phyloP scores from a whole-genome alignment of 441 rosid genomes.

The Euphorbia schlechtendalii region DNA sequence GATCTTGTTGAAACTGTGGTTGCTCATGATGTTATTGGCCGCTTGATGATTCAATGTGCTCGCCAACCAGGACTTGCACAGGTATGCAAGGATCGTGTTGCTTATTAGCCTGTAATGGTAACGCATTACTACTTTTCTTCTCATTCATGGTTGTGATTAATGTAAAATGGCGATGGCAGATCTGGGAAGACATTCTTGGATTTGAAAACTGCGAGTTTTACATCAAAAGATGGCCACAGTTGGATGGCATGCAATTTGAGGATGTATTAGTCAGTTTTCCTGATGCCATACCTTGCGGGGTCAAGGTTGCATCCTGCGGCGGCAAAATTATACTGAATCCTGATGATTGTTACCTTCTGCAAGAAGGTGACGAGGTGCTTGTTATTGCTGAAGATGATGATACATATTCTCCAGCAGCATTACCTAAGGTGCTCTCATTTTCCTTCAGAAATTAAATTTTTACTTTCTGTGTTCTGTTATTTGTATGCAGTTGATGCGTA shows the following conservation, averaged over 20 bases:
- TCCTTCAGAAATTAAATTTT: conserved; percentile 17
- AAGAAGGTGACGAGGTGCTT: conserved; percentile 73
- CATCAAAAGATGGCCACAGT: conserved; percentile 59
- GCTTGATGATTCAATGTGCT: conserved; percentile 81
- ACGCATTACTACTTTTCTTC: background rate
- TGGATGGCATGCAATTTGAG: conserved; percentile 61
- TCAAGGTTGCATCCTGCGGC: conserved; percentile 64
- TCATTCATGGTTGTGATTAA: conserved; percentile 2
- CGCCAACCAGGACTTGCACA: conserved; percentile 75
- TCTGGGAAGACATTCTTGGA: conserved; percentile 80
- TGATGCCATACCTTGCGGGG: conserved; percentile 74
- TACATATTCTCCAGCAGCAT: conserved; percentile 50
- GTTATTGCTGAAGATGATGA: conserved; percentile 84
- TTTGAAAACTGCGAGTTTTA: conserved; percentile 76
- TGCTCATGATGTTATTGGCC: conserved; percentile 77
- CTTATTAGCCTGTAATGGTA: conserved; percentile 6
- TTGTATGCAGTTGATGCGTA: background rate
- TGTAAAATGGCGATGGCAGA: conserved; percentile 34
- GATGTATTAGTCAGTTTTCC: conserved; percentile 71
- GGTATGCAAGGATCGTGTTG: conserved; percentile 30
- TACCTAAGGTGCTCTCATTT: conserved; percentile 61
- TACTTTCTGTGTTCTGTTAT: background rate
- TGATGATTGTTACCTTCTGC: conserved; percentile 53
- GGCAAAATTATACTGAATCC: conserved; percentile 71
- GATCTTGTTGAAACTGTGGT: conserved; percentile 73